Base-by-base conservation (phyloP, 306 rosid genomes). In the Pyrus betulifolia region DNA sequence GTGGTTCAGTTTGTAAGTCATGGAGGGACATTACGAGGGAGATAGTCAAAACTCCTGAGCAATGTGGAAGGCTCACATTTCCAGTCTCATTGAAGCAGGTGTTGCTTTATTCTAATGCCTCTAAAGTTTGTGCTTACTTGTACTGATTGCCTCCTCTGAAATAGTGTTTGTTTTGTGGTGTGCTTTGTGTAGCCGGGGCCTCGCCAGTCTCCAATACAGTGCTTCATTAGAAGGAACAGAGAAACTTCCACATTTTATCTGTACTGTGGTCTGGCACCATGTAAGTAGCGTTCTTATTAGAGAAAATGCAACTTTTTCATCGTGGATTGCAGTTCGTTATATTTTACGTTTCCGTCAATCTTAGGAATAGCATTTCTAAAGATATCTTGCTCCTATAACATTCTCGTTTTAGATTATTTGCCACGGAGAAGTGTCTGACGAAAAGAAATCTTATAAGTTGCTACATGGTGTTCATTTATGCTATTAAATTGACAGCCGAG, bases 41-140 rank as follows among this genome's bases (percentile, higher is more conserved):
- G 86, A 87, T 91, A 42, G 93, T 90, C 49, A 84, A 84, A 83
- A 87, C 92, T 78, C 98, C 93, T 13, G 97, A 93, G 83, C 90
- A 84, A 78, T 91, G 92, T 42, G 97, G 93, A 82, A 85, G 89
- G 86, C 78, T 93, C 71, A 93, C 96, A 33, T 91, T 95, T 82
- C 97, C 98, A 28, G 88, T 90, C 82, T 95, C 98, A 22, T 76
- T 95, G 86, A 95, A 95, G 84, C 98, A 95, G 93, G 98, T 33
- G 78, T 70, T 52, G 58, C 33, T 61, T 67, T 69, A 54, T 25
- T 31, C 30, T 22, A 68, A 76, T 54, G 8, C 10, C 28, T 25
- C 28, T 80, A 35, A 46, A 6, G 25, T 80, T 23, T 38, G 23
- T 79, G 46, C 67, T 57, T 13, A 65, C 8, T 31, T 60, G 38